These are phyloP conservation scores for Nelumbo lutea DNA, from an alignment of 164 flowering plant species.

Conservation along the genomic window DNA sequence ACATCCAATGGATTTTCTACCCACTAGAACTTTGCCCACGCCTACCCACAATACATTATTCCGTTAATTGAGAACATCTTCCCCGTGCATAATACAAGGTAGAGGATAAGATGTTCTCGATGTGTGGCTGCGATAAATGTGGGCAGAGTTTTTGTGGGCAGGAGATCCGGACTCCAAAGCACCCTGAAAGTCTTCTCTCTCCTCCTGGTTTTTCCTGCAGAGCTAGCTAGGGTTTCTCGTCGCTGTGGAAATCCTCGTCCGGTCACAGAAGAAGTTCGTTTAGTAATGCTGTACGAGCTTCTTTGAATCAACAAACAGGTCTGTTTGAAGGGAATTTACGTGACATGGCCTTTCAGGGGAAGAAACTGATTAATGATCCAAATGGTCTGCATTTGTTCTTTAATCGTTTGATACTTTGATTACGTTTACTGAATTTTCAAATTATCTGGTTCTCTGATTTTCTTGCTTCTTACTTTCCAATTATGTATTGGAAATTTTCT, in stretches of 20 bases:
- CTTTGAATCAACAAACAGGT: neutral
- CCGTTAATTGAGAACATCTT: no score
- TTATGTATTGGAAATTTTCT: neutral
- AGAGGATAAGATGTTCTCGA: neutral
- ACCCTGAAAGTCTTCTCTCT: conserved; percentile 1
- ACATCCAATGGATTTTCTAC: no score
- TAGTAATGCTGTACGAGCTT: conserved; percentile 11
- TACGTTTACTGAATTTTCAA: neutral
- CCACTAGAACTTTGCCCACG: no score
- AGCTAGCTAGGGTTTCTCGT: conserved; percentile 8
- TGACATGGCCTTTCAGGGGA: conserved; percentile 52
- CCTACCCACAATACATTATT: no score
- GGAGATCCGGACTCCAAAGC: neutral
- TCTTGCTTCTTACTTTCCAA: neutral
- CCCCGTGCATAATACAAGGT: no score
- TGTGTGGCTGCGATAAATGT: neutral
- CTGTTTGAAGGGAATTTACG: neutral
- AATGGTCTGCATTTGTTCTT: conserved; percentile 34
- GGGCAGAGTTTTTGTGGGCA: no score
- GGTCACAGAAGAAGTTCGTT: neutral
- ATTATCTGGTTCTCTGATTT: neutral
- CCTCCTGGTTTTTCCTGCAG: neutral
- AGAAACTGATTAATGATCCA: conserved; percentile 82
- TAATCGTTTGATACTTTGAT: neutral
- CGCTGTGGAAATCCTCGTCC: neutral